Evolutionary conservation across 164 flowering plant species (phyloP).

Genomic region (Liriodendron chinense): DNA sequence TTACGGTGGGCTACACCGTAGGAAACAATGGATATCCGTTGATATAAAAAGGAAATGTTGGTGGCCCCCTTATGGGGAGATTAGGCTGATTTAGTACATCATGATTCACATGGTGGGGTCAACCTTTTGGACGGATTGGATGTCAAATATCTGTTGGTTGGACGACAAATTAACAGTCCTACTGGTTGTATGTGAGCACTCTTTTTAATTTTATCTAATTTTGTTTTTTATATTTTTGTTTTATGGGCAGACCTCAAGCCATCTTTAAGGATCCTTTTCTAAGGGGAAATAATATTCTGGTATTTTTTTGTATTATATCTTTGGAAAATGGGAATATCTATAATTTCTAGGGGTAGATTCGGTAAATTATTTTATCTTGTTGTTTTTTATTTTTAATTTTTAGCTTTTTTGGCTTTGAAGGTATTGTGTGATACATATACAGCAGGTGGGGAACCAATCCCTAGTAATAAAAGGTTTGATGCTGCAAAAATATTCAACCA

Average conservation of each 20-base stretch:
- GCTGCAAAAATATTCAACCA: conserved; percentile 60
- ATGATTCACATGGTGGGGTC: too few species aligned
- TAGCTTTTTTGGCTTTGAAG: conserved; percentile 18
- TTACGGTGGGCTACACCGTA: too few species aligned
- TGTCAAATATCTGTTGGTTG: too few species aligned
- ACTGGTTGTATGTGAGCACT: background rate
- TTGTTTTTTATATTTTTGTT: background rate
- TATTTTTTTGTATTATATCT: background rate
- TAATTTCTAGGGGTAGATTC: background rate
- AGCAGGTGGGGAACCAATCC: conserved; percentile 58
- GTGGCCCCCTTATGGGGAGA: too few species aligned
- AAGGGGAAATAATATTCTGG: conserved; percentile 43
- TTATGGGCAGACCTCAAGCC: conserved; percentile 47
- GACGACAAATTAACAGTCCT: too few species aligned
- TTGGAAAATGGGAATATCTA: too few species aligned
- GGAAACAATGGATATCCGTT: too few species aligned
- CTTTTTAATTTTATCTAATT: background rate
- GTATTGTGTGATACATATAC: conserved; percentile 72
- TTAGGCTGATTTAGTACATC: too few species aligned
- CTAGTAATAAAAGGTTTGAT: conserved; percentile 47
- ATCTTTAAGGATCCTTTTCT: conserved; percentile 60
- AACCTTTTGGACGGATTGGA: too few species aligned
- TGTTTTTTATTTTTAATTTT: conserved; percentile 1
- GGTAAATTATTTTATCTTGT: background rate
- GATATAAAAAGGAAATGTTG: too few species aligned